Conservation (phyloP, 139 green algal genomes). For the Chlamydomonas schloesseri region DNA sequence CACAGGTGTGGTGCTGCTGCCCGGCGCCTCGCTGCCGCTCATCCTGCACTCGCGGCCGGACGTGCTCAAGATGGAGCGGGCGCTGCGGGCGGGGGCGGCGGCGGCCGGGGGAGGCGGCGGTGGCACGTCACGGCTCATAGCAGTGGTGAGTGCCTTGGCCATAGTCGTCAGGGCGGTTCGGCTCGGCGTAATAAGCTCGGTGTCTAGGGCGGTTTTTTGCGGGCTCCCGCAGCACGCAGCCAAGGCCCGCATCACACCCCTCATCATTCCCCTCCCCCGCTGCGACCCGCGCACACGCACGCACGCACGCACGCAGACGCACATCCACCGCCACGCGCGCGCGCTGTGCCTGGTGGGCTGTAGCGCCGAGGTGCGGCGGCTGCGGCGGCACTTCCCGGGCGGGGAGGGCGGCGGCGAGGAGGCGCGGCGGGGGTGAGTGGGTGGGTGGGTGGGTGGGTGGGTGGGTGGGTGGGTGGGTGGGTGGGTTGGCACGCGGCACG, state of each 20-base stretch:
- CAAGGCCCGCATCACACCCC: too few relatives aligned
- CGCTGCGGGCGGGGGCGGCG: not conserved
- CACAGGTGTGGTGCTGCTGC: slow-evolving; percentile 35
- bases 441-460: not conserved
- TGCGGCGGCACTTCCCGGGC: not conserved
- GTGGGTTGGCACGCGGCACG: too few relatives aligned
- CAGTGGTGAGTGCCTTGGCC: slow-evolving; percentile 5
- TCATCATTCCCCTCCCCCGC: too few relatives aligned
- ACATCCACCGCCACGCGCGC: not conserved
- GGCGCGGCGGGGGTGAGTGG: not conserved
- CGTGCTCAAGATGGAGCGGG: slow-evolving; percentile 35
- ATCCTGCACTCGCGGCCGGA: slow-evolving; percentile 14
- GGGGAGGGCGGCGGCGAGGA: not conserved
- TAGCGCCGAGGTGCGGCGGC: slow-evolving; percentile 19
- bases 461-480: too few relatives aligned
- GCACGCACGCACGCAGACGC: not conserved
- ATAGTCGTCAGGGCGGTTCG: too few relatives aligned
- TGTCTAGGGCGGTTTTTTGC: too few relatives aligned
- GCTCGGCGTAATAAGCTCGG: too few relatives aligned
- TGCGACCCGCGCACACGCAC: too few relatives aligned
- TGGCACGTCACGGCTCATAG: slow-evolving; percentile 3
- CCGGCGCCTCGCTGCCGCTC: slow-evolving; percentile 15
- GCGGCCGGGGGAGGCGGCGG: not conserved
- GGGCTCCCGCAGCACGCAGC: too few relatives aligned
- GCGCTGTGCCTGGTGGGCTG: slow-evolving; percentile 16